phyloP scores from a whole-genome alignment of 1,284 basidiomycete species.

The Cryptococcus jaspeensis region DNA sequence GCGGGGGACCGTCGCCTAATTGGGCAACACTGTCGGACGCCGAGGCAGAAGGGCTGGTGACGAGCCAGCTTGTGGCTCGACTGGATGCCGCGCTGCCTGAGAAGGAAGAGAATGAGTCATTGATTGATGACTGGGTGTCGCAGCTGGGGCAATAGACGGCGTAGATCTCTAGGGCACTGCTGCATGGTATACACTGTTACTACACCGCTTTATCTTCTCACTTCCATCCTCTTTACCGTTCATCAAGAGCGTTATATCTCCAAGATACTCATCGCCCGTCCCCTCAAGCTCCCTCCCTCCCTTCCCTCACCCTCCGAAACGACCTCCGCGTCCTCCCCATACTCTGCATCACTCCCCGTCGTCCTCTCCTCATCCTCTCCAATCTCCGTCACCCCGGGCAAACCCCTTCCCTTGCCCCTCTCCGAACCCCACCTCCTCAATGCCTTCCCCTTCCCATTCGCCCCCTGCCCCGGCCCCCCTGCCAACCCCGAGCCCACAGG shows the following conservation, averaged over 20 bases:
- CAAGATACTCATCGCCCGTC: conserved; percentile 26
- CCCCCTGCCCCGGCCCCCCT: not conserved
- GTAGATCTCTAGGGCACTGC: not conserved
- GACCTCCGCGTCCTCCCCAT: conserved; percentile 1
- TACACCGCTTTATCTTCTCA: not conserved
- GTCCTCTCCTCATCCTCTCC: conserved; percentile 13
- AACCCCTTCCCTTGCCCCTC: conserved; percentile 23
- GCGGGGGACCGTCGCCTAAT: conserved; percentile 68
- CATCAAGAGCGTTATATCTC: conserved; percentile 16
- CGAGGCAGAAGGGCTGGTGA: not conserved
- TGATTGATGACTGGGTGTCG: not conserved
- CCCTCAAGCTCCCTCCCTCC: conserved; percentile 6
- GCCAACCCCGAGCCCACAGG: not conserved
- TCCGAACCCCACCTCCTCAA: conserved; percentile 9
- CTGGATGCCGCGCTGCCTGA: not conserved
- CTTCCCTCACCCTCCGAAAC: conserved; percentile 3
- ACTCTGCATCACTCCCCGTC: conserved; percentile 16
- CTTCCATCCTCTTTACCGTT: not conserved
- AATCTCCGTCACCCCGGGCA: conserved; percentile 3
- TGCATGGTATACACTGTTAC: not conserved
- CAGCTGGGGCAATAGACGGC: not conserved
- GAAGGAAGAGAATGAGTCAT: not conserved
- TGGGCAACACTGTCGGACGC: conserved; percentile 55
- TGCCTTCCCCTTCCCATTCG: conserved; percentile 5
- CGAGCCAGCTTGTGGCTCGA: not conserved